These are phyloP conservation scores for Ochetophila trinervis DNA, from an alignment of 306 rosid species.

Conservation along the genomic window DNA sequence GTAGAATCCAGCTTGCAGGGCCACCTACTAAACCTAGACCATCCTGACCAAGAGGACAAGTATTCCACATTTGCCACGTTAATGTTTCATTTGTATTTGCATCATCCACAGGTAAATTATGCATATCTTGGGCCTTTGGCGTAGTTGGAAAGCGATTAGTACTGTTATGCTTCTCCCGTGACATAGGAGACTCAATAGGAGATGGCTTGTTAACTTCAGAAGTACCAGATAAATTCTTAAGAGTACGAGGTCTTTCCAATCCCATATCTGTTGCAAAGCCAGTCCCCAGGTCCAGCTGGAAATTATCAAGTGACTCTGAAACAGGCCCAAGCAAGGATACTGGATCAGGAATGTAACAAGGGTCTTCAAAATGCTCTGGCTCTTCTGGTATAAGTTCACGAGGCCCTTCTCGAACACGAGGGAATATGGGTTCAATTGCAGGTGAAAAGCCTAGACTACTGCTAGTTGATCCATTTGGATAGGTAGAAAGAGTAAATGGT, in stretches of 20 bases:
- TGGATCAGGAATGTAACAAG: conserved; percentile 87
- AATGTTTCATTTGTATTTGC: conserved; percentile 57
- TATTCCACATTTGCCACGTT: conserved; percentile 98
- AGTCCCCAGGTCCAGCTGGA: conserved; percentile 72
- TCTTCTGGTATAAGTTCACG: conserved; percentile 66
- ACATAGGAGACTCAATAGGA: conserved; percentile 91
- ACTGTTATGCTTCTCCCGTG: conserved; percentile 70
- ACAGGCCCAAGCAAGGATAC: conserved; percentile 89
- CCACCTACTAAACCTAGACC: conserved; percentile 85
- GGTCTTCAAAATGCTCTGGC: conserved; percentile 92
- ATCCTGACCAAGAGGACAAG: conserved; percentile 88
- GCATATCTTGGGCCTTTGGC: conserved; percentile 48
- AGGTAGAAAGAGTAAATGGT: conserved; percentile 63
- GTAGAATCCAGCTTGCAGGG: conserved; percentile 74
- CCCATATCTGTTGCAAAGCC: conserved; percentile 55
- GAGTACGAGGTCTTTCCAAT: conserved; percentile 48
- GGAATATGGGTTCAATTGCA: conserved; percentile 64
- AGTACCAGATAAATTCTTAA: conserved; percentile 52
- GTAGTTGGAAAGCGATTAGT: conserved; percentile 51
- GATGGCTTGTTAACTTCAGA: conserved; percentile 76
- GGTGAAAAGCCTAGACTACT: conserved; percentile 86
- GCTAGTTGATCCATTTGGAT: conserved; percentile 47
- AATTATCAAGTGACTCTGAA: conserved; percentile 92
- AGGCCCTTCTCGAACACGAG: conserved; percentile 52
- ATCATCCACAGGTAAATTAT: conserved; percentile 46